Evolutionary conservation across 163 green algal genomes (phyloP), one percentile per base, ranked within the genome.

Genomic region (Scenedesmus sp.): DNA sequence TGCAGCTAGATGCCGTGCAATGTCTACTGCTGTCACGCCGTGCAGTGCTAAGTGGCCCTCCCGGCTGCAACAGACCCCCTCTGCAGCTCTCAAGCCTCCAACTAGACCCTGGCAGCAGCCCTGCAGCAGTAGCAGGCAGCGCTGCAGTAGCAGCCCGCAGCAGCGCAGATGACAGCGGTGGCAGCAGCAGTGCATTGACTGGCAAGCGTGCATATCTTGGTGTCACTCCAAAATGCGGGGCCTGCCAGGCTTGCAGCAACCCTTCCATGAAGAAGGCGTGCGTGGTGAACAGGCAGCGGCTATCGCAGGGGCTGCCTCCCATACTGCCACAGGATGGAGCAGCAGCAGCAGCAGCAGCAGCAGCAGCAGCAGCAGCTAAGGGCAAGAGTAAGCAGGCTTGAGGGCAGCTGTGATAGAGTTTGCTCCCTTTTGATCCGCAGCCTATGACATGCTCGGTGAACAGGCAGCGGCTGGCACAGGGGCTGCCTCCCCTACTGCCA

Each of bases 221-320:
- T 54, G 7, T 92, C 16, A 92, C 91, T 4, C 87, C 91, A 5
- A 81, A 79, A 15, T 92, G 91, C 54, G 87, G 79, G 4, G 20
- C n/a, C 2, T 92, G 86, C 91, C 56, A 52, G 46, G 92, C 87
- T 4, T 94, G 91, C 87, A 59, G 46, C 3, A 74, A 92, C 64
- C 91, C 91, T 9, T 54, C 20, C 6, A 86, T 94, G 87, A 94
- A 94, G 55, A 94, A 94, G 81, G 84, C 91, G 18, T 94, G 91
- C 62, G 0, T 92, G 2, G 46, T 55, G 7, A 94, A 94, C n/a
- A 70, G 88, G 56, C 87, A 92, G 64, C 55, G 91, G 15, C 18
- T 92, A 2, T 87, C 70, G 13, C 62, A 86, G 56, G 91, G 91
- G 6, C 23, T 94, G 56, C 20, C 67, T 13, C 91, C 87, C 0